Evolutionary conservation across 148 eudicot species (phyloP), one percentile per base, ranked within the genome.

Genomic region (Bassia scoparia): DNA sequence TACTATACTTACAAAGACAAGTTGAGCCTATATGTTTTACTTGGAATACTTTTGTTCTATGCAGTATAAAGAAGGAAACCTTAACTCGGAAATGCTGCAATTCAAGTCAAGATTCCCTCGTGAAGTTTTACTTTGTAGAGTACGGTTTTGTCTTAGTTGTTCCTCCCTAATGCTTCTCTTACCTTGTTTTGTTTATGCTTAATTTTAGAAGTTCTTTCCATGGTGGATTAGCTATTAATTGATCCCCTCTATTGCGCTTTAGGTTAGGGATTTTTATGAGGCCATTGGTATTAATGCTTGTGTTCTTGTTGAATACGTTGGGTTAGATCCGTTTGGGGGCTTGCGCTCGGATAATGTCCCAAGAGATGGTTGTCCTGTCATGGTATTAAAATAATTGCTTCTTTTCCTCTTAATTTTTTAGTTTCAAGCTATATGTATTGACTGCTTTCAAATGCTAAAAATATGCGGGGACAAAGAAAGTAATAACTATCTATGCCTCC

Each of bases 261-360:
- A 95, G 99, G 97, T 95, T 65, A 97, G 99, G 23, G 99, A 95
- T 27, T 95, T 95, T 71, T 95, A 95, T 69, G 99, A 95, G 84
- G 96, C 97, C 58, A 86, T 95, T 70, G 99, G 99, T 74, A 78
- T 92, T 46, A 97, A 95, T 80, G 99, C 99, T 24, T 95, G 99
- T 82, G 52, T 92, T 80, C 89, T 95, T 82, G 99, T 95, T 74
- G 97, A 95, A 80, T 90, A 92, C 74, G 99, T 97, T 80, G 99
- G 99, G 50, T 79, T 95, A 71, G 92, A 95, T 84, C 97, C 97
- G 53, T 89, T 88, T 87, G 97, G 99, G 67, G 99, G 99, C 71
- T 70, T 92, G 86, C 96, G 97, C 64, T 77, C 99, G 34, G 99
- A 95, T 80, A 89, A 96, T 74, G 77, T 92, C 72, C 99, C 99